A percentile compares a stretch with the other conserved stretches of the same genome.
Evolutionary conservation across 2,329 filamentous ascomycete genomes (phyloP).

Genomic region (Hirsutella minnesotensis): DNA sequence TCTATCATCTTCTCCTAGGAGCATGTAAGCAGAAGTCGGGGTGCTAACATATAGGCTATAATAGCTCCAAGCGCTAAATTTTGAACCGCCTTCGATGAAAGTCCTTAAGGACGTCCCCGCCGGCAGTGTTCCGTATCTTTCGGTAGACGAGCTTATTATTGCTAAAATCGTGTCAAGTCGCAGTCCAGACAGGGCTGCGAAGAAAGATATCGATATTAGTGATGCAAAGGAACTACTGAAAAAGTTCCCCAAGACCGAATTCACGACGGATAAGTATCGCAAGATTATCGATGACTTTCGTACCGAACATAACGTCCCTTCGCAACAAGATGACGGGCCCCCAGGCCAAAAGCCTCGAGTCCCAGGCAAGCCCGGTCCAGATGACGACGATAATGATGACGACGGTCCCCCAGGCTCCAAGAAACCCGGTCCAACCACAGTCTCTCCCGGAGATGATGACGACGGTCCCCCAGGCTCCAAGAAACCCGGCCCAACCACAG

Average conservation of each 20-base stretch:
- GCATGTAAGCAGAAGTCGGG: neutral
- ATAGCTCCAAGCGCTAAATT: neutral
- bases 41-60: neutral
- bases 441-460: no score
- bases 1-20: neutral
- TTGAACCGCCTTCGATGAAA: neutral
- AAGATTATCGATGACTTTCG: neutral
- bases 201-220: neutral
- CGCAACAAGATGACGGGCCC: no score
- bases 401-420: no score
- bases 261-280: neutral
- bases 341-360: no score
- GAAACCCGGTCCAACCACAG: no score
- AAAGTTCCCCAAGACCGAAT: neutral
- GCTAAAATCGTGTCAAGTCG: neutral
- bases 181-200: neutral
- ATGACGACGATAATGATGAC: no score
- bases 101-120: neutral
- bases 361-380: no score
- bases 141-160: neutral
- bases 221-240: neutral
- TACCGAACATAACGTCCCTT: neutral
- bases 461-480: no score
- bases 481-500: no score
- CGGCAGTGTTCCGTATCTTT: neutral